A percentile compares a stretch with the other conserved stretches of the same genome.
phyloP scores from a whole-genome alignment of 805 yeast genomes.

The Yarrowia sp. region DNA sequence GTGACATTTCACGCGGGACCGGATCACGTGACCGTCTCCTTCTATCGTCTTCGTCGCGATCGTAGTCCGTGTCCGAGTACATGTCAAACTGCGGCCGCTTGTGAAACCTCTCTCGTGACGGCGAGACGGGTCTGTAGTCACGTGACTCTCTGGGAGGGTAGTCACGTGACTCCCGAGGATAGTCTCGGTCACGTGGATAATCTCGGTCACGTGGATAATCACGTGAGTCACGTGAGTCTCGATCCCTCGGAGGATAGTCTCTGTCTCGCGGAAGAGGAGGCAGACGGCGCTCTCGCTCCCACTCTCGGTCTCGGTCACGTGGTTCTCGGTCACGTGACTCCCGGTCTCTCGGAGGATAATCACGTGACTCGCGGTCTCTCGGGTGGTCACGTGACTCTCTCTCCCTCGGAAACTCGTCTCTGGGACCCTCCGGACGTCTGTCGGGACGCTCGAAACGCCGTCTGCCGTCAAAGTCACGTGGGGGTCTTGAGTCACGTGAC shows the following conservation, averaged over 20 bases:
- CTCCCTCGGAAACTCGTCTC: too few relatives aligned
- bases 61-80: conserved; percentile 12
- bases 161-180: neutral
- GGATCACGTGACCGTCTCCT: neutral
- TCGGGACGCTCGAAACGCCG: too few relatives aligned
- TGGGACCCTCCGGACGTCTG: too few relatives aligned
- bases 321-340: neutral
- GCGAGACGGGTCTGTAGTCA: neutral
- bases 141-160: conserved; percentile 1
- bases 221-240: neutral
- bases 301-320: neutral
- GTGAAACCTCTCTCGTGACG: neutral
- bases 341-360: neutral
- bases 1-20: neutral
- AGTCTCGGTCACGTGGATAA: neutral
- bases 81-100: neutral
- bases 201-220: neutral
- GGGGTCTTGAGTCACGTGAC: neutral
- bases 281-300: too few relatives aligned
- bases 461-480: too few relatives aligned
- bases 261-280: too few relatives aligned
- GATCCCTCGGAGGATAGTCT: neutral
- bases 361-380: neutral
- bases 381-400: neutral
- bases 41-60: conserved; percentile 10